phyloP scores from a whole-genome alignment of 257 asterid genomes.

The Nicotiana paniculata region DNA sequence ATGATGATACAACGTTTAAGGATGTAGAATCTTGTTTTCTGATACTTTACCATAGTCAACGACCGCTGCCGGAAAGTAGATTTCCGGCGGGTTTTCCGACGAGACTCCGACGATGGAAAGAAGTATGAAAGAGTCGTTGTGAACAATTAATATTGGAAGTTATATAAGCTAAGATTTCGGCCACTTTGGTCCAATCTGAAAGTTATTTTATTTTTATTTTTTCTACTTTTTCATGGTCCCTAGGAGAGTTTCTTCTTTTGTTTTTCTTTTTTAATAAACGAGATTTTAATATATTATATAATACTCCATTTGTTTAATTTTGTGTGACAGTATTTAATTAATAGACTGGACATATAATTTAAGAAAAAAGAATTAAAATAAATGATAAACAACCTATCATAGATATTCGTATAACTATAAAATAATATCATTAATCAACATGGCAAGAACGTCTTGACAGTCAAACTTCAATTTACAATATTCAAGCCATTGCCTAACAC shows the following conservation, averaged over 20 bases:
- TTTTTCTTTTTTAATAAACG: neutral
- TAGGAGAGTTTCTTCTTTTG: neutral
- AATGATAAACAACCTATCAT: too few species aligned
- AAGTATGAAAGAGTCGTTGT: neutral
- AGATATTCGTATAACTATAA: too few species aligned
- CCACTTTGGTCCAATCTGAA: neutral
- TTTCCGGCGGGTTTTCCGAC: conserved; percentile 19
- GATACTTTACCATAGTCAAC: conserved; percentile 25
- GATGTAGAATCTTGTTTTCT: conserved; percentile 37
- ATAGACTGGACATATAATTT: too few species aligned
- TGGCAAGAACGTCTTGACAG: too few species aligned
- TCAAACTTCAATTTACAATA: too few species aligned
- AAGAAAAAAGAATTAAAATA: too few species aligned
- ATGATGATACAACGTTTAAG: conserved; percentile 34
- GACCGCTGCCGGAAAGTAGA: conserved; percentile 24
- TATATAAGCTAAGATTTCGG: neutral
- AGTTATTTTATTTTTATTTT: neutral
- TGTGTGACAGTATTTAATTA: too few species aligned
- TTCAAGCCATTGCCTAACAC: too few species aligned
- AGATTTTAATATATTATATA: too few species aligned
- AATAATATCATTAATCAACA: too few species aligned
- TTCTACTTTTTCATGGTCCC: neutral
- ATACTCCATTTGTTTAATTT: too few species aligned
- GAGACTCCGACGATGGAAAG: conserved; percentile 6
- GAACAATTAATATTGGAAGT: neutral